A percentile compares a stretch with the other conserved stretches of the same genome.
These are phyloP conservation scores for Tolypocladium amazonense DNA, from an alignment of 2,329 filamentous ascomycete species.

Conservation along the genomic window DNA sequence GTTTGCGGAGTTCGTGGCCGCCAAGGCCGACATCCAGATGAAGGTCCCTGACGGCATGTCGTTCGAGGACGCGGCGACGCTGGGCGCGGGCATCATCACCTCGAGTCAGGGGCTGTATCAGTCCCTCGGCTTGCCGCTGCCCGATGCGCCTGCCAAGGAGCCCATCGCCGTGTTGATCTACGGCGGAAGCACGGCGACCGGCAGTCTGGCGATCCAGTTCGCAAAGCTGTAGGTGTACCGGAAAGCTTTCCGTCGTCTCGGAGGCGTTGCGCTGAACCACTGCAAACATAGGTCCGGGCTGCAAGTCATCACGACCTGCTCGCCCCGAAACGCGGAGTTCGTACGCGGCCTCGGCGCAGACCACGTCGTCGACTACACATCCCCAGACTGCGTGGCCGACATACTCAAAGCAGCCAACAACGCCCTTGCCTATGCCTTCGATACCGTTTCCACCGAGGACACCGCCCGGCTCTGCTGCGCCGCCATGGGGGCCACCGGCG, in stretches of 20 bases:
- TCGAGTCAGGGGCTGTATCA: background rate
- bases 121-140: background rate
- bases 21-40: background rate
- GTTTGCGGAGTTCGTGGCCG: background rate
- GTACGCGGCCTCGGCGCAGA: background rate
- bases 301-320: background rate
- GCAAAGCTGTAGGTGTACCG: background rate
- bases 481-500: background rate
- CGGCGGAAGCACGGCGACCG: background rate
- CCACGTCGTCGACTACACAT: background rate
- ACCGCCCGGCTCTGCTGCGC: background rate
- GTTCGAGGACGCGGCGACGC: background rate
- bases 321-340: background rate
- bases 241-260: too few relatives aligned
- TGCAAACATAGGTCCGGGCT: background rate
- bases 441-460: background rate
- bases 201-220: background rate
- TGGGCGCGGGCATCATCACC: background rate
- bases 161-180: background rate
- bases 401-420: background rate
- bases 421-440: background rate
- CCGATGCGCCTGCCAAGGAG: background rate
- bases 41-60: background rate
- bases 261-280: background rate
- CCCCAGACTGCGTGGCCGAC: background rate